These are phyloP conservation scores for Hyaloperonospora arabidopsidis DNA, from an alignment of 352 stramenopile species.

Conservation along the genomic window DNA sequence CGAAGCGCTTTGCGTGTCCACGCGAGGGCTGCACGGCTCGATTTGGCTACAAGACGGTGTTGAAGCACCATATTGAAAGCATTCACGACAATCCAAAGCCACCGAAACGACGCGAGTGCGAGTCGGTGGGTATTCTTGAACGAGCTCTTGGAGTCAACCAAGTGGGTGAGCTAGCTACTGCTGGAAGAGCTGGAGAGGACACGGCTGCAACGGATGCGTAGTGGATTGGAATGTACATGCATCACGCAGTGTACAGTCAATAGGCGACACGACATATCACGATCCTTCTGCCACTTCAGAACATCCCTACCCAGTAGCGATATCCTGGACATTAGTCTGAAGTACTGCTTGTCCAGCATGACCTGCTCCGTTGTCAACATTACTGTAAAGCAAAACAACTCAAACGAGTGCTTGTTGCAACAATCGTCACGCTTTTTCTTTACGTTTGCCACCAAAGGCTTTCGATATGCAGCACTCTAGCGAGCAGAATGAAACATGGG, in stretches of 20 bases:
- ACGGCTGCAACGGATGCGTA: slow-evolving; percentile 5
- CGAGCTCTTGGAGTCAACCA: slow-evolving; percentile 31
- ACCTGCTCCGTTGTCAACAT: too few species aligned
- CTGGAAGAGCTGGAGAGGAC: slow-evolving; percentile 2
- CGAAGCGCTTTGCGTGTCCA: slow-evolving; percentile 56
- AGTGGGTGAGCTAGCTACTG: slow-evolving; percentile 13
- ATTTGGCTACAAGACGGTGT: slow-evolving; percentile 72
- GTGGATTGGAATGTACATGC: slow-evolving; percentile 5
- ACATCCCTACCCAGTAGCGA: too few species aligned
- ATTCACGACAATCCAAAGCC: slow-evolving; percentile 43
- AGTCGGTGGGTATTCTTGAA: slow-evolving; percentile 27
- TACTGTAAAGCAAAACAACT: too few species aligned
- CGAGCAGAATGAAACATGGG: too few species aligned
- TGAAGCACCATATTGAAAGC: slow-evolving; percentile 52
- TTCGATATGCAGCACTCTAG: too few species aligned
- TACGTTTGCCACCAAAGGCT: too few species aligned
- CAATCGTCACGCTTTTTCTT: too few species aligned
- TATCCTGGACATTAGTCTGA: too few species aligned
- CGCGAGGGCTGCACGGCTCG: slow-evolving; percentile 43
- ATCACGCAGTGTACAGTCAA: background rate
- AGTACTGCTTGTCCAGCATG: too few species aligned
- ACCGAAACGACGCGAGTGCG: slow-evolving; percentile 20
- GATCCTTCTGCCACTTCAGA: too few species aligned
- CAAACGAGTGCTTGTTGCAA: too few species aligned
- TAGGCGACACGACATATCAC: too few species aligned